These are phyloP conservation scores for Escovopsis weberi DNA, from an alignment of 2,329 filamentous ascomycete species.

Conservation along the genomic window DNA sequence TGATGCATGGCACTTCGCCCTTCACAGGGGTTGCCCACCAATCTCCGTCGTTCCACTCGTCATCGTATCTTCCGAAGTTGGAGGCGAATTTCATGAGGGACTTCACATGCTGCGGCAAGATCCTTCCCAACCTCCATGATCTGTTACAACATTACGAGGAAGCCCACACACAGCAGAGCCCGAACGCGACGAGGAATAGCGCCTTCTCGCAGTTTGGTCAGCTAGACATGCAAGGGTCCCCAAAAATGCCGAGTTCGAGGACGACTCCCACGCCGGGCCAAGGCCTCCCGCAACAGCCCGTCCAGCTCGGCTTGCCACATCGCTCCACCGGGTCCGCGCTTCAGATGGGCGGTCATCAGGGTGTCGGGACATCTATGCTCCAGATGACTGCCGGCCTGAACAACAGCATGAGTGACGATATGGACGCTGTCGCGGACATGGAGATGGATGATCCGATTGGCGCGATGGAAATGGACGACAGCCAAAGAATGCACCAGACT, in stretches of 20 bases:
- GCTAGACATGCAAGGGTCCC: slow-evolving; percentile 17
- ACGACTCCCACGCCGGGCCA: slow-evolving; percentile 17
- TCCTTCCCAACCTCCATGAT: slow-evolving; percentile 82
- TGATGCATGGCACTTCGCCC: slow-evolving; percentile 94
- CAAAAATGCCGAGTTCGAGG: slow-evolving; percentile 20
- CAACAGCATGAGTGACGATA: slow-evolving; percentile 38
- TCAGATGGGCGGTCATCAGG: slow-evolving; percentile 24
- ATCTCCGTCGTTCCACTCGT: slow-evolving; percentile 93
- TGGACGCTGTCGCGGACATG: slow-evolving; percentile 87
- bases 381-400: slow-evolving; percentile 30
- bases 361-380: slow-evolving; percentile 13
- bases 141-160: slow-evolving; percentile 95
- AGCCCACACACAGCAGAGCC: slow-evolving; percentile 61
- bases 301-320: slow-evolving; percentile 21
- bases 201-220: slow-evolving; percentile 26
- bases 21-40: slow-evolving; percentile 52
- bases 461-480: slow-evolving; percentile 48
- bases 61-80: slow-evolving; percentile 88
- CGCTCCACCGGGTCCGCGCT: slow-evolving; percentile 16
- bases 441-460: slow-evolving; percentile 81
- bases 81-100: slow-evolving; percentile 97
- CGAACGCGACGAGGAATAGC: slow-evolving; percentile 25
- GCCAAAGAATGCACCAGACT: slow-evolving; percentile 52
- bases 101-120: slow-evolving; percentile 87
- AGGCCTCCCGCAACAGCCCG: slow-evolving; percentile 14